Evolutionary conservation across 2,329 filamentous ascomycete genomes (phyloP), one percentile per base, ranked within the genome.

Genomic region (Cladosporium sp.): DNA sequence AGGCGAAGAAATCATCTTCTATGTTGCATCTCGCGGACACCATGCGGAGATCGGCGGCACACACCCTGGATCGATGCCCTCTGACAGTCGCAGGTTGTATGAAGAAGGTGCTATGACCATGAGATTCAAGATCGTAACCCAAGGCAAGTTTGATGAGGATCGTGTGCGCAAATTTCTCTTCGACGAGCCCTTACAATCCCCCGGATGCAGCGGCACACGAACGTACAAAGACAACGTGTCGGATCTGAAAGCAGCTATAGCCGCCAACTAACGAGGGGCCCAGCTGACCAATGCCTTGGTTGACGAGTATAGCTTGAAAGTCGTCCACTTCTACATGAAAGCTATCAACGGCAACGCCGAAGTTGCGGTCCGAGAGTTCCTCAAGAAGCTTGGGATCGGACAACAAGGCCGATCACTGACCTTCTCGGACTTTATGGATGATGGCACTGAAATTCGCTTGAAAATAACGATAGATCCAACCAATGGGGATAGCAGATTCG

Each of bases 181-280:
- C 54, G 78, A 83, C 10, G 86, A 90, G 60, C 89, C 90, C 0
- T 86, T 86, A 0, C 78, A 85, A 24, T 68, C 66, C 37, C 68
- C 66, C 5, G 68, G 67, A 13, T 72, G 70, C 55, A 65, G 60
- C 19, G 70, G 68, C 3, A 71, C 68, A 3, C 58, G 70, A 20
- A 66, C 62, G n/a, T 59, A 71, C 7, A 57, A 61, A 17, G 71
- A 73, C 61, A 73, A 73, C 54, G 59, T 73, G 28, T 64, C 64
- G 5, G 70, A 73, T 54, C 63, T 73, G 12, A 69, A 73, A 51
- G 71, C 70, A 3, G 65, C 68, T 49, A 66, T 73, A 7, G 65
- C 70, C 0, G 67, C 71, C 0, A 73, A 73, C 54, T 62, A 67
- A 8, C 67, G 66, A 39, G 71, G 70, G n/a, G 69, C 68, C 13